These are phyloP conservation scores for Vigna trinervia DNA, from an alignment of 306 rosid species.

Conservation along the genomic window DNA sequence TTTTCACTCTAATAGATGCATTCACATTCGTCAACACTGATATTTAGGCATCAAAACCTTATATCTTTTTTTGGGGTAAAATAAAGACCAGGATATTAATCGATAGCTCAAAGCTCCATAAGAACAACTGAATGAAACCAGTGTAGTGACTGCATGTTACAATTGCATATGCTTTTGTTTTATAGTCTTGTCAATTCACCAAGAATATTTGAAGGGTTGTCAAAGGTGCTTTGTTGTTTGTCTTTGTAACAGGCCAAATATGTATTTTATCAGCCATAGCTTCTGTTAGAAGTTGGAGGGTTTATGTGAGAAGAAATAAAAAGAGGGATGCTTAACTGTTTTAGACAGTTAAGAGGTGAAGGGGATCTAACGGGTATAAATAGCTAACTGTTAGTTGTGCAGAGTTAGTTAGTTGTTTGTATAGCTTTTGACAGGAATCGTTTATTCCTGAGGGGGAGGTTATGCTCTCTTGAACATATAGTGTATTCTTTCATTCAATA, in stretches of 20 bases:
- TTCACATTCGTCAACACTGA: neutral
- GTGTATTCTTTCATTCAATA: no score
- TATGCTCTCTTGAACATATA: no score
- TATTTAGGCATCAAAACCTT: neutral
- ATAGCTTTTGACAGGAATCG: no score
- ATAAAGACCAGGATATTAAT: neutral
- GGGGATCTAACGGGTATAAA: no score
- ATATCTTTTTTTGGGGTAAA: neutral
- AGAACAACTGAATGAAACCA: neutral
- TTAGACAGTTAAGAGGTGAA: no score
- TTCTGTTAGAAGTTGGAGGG: no score
- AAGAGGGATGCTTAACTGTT: no score
- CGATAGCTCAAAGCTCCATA: neutral
- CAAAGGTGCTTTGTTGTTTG: neutral
- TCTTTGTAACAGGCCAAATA: constrained; percentile 5
- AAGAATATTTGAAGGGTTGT: neutral
- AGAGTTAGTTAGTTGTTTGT: no score
- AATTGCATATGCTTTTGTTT: neutral
- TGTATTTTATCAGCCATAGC: neutral
- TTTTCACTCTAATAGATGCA: neutral
- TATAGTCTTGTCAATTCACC: neutral
- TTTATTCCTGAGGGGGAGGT: no score
- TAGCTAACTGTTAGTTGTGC: no score
- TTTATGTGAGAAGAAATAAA: no score
- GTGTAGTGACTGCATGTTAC: constrained; percentile 3